phyloP scores from a whole-genome alignment of 2,329 filamentous ascomycete genomes.

The Chaetomiaceae sp. region DNA sequence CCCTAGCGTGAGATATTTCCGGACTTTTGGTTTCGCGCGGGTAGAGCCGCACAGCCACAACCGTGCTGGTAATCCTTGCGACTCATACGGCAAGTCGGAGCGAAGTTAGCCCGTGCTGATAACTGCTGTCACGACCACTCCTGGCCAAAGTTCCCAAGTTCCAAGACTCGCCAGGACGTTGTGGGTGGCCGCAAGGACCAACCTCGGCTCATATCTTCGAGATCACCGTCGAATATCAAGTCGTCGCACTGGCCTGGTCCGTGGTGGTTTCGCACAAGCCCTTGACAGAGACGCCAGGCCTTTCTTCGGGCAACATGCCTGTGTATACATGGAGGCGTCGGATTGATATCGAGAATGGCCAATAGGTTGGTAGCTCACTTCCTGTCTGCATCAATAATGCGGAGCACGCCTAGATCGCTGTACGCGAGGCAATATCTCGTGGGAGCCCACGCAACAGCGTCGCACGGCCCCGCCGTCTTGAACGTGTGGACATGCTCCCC shows the following conservation, averaged over 20 bases:
- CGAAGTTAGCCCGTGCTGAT: slow-evolving; percentile 22
- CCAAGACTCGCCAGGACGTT: too few species aligned
- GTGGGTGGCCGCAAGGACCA: too few species aligned
- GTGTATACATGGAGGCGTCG: neutral
- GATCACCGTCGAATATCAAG: neutral
- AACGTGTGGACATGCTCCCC: slow-evolving; percentile 69
- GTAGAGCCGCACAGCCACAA: slow-evolving; percentile 19
- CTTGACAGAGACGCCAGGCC: too few species aligned
- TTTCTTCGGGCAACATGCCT: neutral
- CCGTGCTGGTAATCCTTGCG: slow-evolving; percentile 4
- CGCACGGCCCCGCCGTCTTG: slow-evolving; percentile 61
- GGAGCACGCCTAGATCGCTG: slow-evolving; percentile 62
- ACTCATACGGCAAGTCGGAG: slow-evolving; percentile 8
- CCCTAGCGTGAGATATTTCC: slow-evolving; percentile 10
- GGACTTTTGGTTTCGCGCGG: neutral
- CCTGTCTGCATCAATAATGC: slow-evolving; percentile 57
- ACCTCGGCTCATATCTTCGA: neutral
- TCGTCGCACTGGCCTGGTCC: too few species aligned
- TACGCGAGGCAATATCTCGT: slow-evolving; percentile 71
- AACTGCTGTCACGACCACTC: neutral
- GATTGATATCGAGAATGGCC: neutral
- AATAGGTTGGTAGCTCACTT: slow-evolving; percentile 30
- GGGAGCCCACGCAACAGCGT: slow-evolving; percentile 72
- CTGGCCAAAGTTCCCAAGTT: too few species aligned
- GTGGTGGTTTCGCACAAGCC: too few species aligned